Percentiles rank a stretch among this genome's conserved stretches.
These are phyloP conservation scores for Lactarius indigo DNA, from an alignment of 768 basidiomycete genomes.

Conservation along the genomic window DNA sequence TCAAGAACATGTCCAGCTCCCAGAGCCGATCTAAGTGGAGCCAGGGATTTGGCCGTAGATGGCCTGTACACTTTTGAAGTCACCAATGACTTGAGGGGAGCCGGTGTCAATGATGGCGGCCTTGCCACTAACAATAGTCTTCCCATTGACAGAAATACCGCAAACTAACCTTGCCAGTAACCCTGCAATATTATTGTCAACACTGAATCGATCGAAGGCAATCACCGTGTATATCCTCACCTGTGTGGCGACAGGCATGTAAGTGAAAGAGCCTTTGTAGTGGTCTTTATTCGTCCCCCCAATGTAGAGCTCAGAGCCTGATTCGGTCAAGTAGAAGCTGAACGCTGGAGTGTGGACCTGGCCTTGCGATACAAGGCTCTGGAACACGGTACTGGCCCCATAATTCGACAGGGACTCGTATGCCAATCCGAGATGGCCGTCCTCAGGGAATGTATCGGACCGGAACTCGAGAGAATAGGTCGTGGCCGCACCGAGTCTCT, in stretches of 20 bases:
- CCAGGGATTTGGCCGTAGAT: neutral
- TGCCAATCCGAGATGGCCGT: constrained; percentile 44
- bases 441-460: constrained; percentile 31
- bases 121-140: constrained; percentile 5
- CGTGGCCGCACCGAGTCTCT: constrained; percentile 45
- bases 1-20: neutral
- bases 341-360: constrained; percentile 39
- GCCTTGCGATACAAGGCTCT: constrained; percentile 42
- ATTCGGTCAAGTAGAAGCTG: constrained; percentile 43
- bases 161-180: constrained; percentile 27
- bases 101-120: constrained; percentile 35
- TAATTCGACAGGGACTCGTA: constrained; percentile 29
- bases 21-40: neutral
- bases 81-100: constrained; percentile 32
- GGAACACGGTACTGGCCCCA: constrained; percentile 31
- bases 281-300: constrained; percentile 20
- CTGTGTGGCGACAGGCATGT: constrained; percentile 1
- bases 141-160: constrained; percentile 27
- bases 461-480: constrained; percentile 35
- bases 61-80: neutral
- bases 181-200: constrained; percentile 26
- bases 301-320: constrained; percentile 37
- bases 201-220: constrained; percentile 19
- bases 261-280: constrained; percentile 18
- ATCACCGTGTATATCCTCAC: constrained; percentile 17